Evolutionary conservation across 345 rosid genomes (phyloP), one percentile per base, ranked within the genome.

Genomic region (Anacardium occidentale): DNA sequence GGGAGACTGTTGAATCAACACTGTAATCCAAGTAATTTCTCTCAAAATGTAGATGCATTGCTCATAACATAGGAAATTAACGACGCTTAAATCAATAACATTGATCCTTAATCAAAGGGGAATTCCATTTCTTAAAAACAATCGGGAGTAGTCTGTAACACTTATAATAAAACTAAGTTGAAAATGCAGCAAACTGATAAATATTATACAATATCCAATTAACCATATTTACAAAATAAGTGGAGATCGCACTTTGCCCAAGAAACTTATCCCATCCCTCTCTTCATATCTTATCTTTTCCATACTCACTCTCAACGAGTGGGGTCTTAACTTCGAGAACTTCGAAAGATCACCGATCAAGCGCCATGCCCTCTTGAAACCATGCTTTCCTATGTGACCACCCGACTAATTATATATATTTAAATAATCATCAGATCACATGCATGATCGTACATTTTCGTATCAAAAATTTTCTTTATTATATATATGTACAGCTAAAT

Each of bases 361-460:
- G 66, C 77, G 15, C 84, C 83, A 52, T 78, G 56, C 79, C 48
- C 10, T 45, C 71, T 58, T 5, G 9, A 26, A 45, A 64, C 32
- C 3, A 29, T 18, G 47, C 32, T 4, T 58, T 53, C 66, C 45
- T 45, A n/a, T 50, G 34, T 18, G 53, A 45, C 55, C 32, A 18
- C 40, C 0, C 17, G 17, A 4, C 59, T 37, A 58, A 7, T 29
- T 14, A 37, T 74, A 73, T 62, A 37, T 57, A 37, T 32, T 59
- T 62, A 37, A 29, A 20, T 25, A 29, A 12, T 13, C 73, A 44
- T 69, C 59, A 72, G 74, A 62, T 5, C 6, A 32, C 20, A 76
- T 76, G 77, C 77, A 54, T 77, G 78, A 77, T 88, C 92, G 87
- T 87, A 91, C 93, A 83, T 66, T 72, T 88, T 83, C 78, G 87